phyloP scores from a whole-genome alignment of 2,329 filamentous ascomycete species.

The Talaromyces funiculosus region DNA sequence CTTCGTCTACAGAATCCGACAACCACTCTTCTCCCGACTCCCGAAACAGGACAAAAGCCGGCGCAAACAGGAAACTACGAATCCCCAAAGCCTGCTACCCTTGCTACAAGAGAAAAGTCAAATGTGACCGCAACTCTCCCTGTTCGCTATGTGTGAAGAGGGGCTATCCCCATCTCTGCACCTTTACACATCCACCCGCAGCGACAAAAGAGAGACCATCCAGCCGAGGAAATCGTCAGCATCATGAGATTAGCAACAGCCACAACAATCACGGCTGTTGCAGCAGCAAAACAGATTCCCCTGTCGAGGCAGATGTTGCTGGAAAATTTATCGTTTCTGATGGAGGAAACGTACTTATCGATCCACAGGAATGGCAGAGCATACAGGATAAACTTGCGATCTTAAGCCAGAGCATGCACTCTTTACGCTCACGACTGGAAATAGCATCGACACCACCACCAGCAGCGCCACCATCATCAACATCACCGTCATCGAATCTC shows the following conservation, averaged over 20 bases:
- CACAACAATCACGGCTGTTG: not conserved
- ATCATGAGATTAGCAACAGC: not conserved
- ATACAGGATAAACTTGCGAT: slow-evolving; percentile 36
- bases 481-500: slow-evolving; percentile 2
- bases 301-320: slow-evolving; percentile 12
- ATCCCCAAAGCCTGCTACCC: slow-evolving; percentile 44
- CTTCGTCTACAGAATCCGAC: slow-evolving; percentile 5
- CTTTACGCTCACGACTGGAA: slow-evolving; percentile 35
- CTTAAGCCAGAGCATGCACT: slow-evolving; percentile 38
- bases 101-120: slow-evolving; percentile 43
- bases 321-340: slow-evolving; percentile 10
- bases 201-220: slow-evolving; percentile 28
- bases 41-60: not conserved
- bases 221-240: not conserved
- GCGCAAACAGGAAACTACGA: slow-evolving; percentile 28
- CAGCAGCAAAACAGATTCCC: not conserved
- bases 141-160: slow-evolving; percentile 46
- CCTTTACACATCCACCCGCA: slow-evolving; percentile 44
- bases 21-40: not conserved
- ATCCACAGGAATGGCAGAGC: slow-evolving; percentile 41
- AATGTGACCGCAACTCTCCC: slow-evolving; percentile 45
- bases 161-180: slow-evolving; percentile 45
- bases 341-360: slow-evolving; percentile 29
- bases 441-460: slow-evolving; percentile 15
- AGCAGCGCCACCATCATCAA: slow-evolving; percentile 13